A percentile compares a stretch with the other conserved stretches of the same genome.
phyloP scores from a whole-genome alignment of 208 protist species.

The Naegleria gruberi region DNA sequence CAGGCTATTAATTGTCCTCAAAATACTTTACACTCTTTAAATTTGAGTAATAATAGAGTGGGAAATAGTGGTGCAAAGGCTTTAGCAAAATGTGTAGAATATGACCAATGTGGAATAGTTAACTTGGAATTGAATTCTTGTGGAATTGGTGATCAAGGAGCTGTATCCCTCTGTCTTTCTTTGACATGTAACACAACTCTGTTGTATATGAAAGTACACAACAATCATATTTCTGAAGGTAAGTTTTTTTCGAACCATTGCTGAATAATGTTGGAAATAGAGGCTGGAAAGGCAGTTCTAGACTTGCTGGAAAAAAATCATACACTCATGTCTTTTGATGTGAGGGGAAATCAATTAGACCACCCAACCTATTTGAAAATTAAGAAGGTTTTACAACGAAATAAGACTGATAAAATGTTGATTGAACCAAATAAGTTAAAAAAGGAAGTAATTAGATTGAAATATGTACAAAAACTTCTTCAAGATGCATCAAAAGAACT shows the following conservation, averaged over 20 bases:
- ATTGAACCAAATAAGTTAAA: not conserved
- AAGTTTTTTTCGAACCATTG: no score
- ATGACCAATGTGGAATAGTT: not conserved
- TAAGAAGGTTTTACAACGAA: not conserved
- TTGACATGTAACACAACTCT: not conserved
- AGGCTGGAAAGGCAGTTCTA: not conserved
- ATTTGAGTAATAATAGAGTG: not conserved
- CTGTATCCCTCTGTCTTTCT: not conserved
- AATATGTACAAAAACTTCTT: not conserved
- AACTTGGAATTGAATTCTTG: not conserved
- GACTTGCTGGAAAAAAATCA: not conserved
- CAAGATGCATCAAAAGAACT: not conserved
- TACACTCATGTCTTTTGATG: not conserved
- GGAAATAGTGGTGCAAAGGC: not conserved
- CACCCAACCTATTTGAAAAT: not conserved
- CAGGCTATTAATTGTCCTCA: not conserved
- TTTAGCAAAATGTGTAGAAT: not conserved
- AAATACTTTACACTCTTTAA: not conserved
- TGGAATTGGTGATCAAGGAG: not conserved
- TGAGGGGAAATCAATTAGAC: slow-evolving; percentile 16
- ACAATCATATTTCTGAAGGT: slow-evolving; percentile 10
- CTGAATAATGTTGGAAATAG: no score
- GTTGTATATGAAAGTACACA: not conserved
- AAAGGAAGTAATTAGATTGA: slow-evolving; percentile 3
- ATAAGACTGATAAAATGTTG: not conserved